Percentiles rank a stretch among this genome's conserved stretches.
Conservation (phyloP, 2,329 filamentous ascomycete genomes). For the Fusarium gaditjirri region DNA sequence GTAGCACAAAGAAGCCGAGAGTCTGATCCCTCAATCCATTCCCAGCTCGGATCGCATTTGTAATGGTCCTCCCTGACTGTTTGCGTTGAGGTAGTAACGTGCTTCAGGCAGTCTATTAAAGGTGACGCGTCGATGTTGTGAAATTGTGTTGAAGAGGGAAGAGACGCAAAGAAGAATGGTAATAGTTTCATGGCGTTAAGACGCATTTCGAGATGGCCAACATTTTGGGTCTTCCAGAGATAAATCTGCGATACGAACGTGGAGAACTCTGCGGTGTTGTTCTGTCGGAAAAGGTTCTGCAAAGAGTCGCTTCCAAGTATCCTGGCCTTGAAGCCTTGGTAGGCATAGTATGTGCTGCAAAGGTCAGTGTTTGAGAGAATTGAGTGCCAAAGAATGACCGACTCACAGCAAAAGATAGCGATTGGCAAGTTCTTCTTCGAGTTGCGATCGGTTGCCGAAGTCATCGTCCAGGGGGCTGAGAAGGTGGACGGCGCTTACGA, state of each 20-base stretch:
- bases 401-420: conserved; percentile 37
- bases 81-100: conserved; percentile 10
- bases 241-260: conserved; percentile 26
- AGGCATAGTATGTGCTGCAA: conserved; percentile 25
- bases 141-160: conserved; percentile 1
- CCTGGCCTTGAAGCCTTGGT: conserved; percentile 38
- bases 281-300: conserved; percentile 7
- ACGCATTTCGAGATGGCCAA: conserved; percentile 29
- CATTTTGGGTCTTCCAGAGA: conserved; percentile 32
- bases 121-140: conserved; percentile 22
- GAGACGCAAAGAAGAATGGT: conserved; percentile 32
- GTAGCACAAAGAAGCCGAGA: conserved; percentile 24
- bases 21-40: conserved; percentile 40
- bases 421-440: conserved; percentile 38
- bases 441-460: background rate
- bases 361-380: background rate
- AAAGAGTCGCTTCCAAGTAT: conserved; percentile 26
- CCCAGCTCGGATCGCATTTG: conserved; percentile 31
- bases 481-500: conserved; percentile 29
- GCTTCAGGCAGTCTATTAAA: conserved; percentile 27
- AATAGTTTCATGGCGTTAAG: conserved; percentile 27
- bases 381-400: no score
- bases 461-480: conserved; percentile 11
- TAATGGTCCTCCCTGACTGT: background rate
- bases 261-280: conserved; percentile 13